Evolutionary conservation across 2,329 filamentous ascomycete species (phyloP).

Genomic region (Colletotrichum paranaense): DNA sequence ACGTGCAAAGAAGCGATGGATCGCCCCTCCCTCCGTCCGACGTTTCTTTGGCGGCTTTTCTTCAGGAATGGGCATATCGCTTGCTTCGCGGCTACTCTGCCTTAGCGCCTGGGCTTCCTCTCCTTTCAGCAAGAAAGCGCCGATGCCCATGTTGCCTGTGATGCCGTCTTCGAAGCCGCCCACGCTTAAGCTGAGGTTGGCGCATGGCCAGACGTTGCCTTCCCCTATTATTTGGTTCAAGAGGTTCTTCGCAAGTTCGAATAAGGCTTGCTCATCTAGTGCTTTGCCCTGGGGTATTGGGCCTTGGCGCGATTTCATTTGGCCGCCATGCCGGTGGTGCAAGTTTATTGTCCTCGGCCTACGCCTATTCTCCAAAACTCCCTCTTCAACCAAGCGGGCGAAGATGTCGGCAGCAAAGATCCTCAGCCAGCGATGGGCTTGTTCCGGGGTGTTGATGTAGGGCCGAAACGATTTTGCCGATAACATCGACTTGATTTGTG

Average conservation of each 20-base stretch:
- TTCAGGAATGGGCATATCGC: background rate
- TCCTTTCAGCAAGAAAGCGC: constrained; percentile 83
- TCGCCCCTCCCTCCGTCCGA: constrained; percentile 60
- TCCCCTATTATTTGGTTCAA: constrained; percentile 83
- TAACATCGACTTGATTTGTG: constrained; percentile 96
- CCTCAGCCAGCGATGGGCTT: constrained; percentile 85
- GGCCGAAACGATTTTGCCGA: constrained; percentile 96
- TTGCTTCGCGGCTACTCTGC: constrained; percentile 43
- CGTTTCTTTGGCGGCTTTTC: constrained; percentile 51
- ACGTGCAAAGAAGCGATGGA: constrained; percentile 69
- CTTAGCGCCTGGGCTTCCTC: constrained; percentile 70
- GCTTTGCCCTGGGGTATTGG: constrained; percentile 81
- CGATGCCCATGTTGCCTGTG: constrained; percentile 86
- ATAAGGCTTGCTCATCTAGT: constrained; percentile 78
- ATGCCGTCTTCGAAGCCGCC: constrained; percentile 93
- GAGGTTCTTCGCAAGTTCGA: constrained; percentile 80
- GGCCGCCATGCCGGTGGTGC: constrained; percentile 80
- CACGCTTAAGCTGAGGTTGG: constrained; percentile 89
- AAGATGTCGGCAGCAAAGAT: constrained; percentile 96
- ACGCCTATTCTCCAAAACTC: constrained; percentile 86
- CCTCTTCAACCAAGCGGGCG: constrained; percentile 89
- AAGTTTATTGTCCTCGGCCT: constrained; percentile 88
- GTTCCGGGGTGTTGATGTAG: constrained; percentile 80
- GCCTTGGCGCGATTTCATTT: constrained; percentile 79
- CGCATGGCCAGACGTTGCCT: constrained; percentile 87